These are phyloP conservation scores for Podaxis sp. DNA, from an alignment of 768 basidiomycete species.

Conservation along the genomic window DNA sequence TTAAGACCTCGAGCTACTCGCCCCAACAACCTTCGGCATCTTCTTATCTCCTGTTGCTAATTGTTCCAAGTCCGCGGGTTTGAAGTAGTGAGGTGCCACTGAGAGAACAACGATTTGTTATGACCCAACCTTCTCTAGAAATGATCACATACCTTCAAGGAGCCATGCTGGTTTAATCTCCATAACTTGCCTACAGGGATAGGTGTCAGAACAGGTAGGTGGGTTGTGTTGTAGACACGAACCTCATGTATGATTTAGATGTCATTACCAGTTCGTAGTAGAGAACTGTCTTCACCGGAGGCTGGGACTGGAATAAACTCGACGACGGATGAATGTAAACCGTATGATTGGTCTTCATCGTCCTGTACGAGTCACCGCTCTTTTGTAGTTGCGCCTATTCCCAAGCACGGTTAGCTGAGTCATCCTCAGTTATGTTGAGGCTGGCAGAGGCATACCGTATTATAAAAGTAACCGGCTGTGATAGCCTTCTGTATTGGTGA, in stretches of 20 bases:
- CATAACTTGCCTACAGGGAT: slow-evolving; percentile 79
- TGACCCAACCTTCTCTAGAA: background rate
- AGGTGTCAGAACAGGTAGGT: background rate
- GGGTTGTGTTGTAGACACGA: slow-evolving; percentile 20
- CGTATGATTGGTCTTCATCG: slow-evolving; percentile 93
- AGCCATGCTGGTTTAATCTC: slow-evolving; percentile 97
- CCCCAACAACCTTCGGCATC: slow-evolving; percentile 81
- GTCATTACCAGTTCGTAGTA: slow-evolving; percentile 99
- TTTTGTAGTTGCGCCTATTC: slow-evolving; percentile 86
- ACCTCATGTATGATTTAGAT: slow-evolving; percentile 94
- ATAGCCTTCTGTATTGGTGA: slow-evolving; percentile 93
- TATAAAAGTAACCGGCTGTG: slow-evolving; percentile 95
- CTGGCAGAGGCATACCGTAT: slow-evolving; percentile 58
- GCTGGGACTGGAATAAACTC: slow-evolving; percentile 92
- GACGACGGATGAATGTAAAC: slow-evolving; percentile 98
- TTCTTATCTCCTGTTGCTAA: slow-evolving; percentile 83
- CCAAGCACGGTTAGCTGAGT: background rate
- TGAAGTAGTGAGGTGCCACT: slow-evolving; percentile 99
- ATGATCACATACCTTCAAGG: slow-evolving; percentile 67
- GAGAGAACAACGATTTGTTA: slow-evolving; percentile 14
- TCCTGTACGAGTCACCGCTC: slow-evolving; percentile 95
- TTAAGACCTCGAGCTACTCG: slow-evolving; percentile 34
- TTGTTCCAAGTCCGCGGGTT: slow-evolving; percentile 78
- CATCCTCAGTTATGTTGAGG: background rate
- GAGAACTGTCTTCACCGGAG: slow-evolving; percentile 84